These are phyloP conservation scores for Petunia axillaris DNA, from an alignment of 257 asterid species.

Conservation along the genomic window DNA sequence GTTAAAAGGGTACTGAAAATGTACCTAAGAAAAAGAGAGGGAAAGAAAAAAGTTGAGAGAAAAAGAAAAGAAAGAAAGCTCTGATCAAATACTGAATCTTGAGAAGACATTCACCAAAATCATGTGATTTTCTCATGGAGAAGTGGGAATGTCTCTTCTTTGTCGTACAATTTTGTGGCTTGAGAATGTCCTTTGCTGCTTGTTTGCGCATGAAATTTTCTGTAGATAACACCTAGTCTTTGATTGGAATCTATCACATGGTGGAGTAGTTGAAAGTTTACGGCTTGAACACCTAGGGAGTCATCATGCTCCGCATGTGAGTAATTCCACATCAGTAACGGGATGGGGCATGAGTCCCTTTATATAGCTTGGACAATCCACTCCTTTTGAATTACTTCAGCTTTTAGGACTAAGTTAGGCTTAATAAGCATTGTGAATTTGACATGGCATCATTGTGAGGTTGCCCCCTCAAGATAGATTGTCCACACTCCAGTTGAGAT, in stretches of 20 bases:
- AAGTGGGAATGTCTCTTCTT: slow-evolving; percentile 16
- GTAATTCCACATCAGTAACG: too few species aligned
- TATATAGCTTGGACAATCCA: too few species aligned
- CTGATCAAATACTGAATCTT: slow-evolving; percentile 1
- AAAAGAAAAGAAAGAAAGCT: neutral
- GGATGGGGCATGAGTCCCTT: too few species aligned
- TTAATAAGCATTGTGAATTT: too few species aligned
- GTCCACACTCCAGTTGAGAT: too few species aligned
- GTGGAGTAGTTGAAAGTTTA: neutral
- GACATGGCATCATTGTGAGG: too few species aligned
- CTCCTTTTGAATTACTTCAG: too few species aligned
- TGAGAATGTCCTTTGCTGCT: neutral
- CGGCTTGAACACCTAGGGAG: too few species aligned
- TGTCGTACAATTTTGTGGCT: slow-evolving; percentile 21
- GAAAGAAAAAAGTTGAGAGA: too few species aligned
- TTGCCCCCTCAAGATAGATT: too few species aligned
- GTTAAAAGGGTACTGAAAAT: neutral
- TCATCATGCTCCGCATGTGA: too few species aligned
- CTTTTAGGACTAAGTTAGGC: too few species aligned
- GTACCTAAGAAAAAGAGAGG: neutral
- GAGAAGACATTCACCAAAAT: slow-evolving; percentile 14
- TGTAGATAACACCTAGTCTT: neutral
- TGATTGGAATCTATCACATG: neutral
- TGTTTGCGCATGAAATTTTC: neutral
- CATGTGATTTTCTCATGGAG: slow-evolving; percentile 8